These are phyloP conservation scores for Cardamine resedifolia DNA, from an alignment of 345 rosid genomes.

Conservation along the genomic window DNA sequence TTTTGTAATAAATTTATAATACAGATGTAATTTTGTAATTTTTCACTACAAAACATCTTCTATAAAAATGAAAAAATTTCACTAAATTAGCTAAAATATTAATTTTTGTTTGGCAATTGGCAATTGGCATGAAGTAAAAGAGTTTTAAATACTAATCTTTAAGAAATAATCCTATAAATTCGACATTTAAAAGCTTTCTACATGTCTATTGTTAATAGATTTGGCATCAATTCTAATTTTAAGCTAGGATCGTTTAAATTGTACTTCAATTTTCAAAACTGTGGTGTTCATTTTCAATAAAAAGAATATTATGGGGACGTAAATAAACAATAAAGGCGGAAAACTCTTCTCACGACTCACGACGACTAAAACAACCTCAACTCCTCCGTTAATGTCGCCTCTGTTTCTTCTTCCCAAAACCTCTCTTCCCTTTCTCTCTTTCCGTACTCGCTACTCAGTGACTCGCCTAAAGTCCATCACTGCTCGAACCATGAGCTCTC, in stretches of 20 bases:
- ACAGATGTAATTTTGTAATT: not conserved
- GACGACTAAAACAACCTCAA: conserved; percentile 16
- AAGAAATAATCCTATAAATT: not conserved
- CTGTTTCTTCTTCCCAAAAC: conserved; percentile 22
- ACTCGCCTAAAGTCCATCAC: not conserved
- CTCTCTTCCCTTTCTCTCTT: conserved; percentile 1
- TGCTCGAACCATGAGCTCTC: conserved; percentile 33
- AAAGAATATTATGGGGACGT: not conserved
- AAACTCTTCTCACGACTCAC: not conserved
- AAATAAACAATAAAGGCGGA: not conserved
- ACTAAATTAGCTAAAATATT: not conserved
- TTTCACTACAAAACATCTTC: too few species aligned
- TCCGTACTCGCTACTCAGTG: conserved; percentile 3
- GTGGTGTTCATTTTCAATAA: not conserved
- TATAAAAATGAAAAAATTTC: too few species aligned
- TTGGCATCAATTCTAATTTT: not conserved
- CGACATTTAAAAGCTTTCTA: not conserved
- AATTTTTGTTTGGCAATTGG: not conserved
- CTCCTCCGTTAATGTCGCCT: conserved; percentile 20
- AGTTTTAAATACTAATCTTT: too few species aligned
- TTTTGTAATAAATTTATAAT: too few species aligned
- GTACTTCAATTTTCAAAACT: not conserved
- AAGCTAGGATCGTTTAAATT: not conserved
- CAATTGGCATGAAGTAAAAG: too few species aligned
- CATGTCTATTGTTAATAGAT: not conserved